phyloP scores from a whole-genome alignment of 2,329 filamentous ascomycete species.

The Pleomassaria siparia region DNA sequence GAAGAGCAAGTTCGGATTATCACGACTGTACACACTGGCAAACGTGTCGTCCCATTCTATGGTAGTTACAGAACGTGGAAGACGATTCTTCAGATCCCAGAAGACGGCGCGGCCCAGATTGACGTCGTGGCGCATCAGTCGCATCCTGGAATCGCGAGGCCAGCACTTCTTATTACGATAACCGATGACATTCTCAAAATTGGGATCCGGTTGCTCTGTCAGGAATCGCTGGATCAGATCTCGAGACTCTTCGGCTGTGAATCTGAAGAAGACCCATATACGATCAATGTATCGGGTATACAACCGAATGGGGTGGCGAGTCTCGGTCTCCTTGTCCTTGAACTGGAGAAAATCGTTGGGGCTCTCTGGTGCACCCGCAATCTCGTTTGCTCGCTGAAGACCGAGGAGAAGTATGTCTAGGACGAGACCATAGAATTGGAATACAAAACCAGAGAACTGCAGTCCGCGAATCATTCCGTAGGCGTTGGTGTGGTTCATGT shows the following conservation, averaged over 20 bases:
- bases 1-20: slow-evolving; percentile 96
- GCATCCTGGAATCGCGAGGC: slow-evolving; percentile 96
- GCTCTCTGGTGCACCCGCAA: slow-evolving; percentile 88
- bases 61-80: slow-evolving; percentile 91
- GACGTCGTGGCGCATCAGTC: slow-evolving; percentile 97
- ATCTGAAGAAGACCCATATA: slow-evolving; percentile 97
- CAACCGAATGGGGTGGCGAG: slow-evolving; percentile 91
- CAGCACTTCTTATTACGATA: slow-evolving; percentile 99
- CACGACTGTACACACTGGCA: slow-evolving; percentile 93
- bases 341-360: slow-evolving; percentile 99
- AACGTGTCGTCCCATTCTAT: slow-evolving; percentile 99
- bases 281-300: slow-evolving; percentile 98
- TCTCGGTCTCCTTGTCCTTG: slow-evolving; percentile 88
- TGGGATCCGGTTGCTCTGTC: slow-evolving; percentile 96
- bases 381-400: slow-evolving; percentile 94
- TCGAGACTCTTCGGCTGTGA: slow-evolving; percentile 88
- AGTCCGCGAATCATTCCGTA: slow-evolving; percentile 98
- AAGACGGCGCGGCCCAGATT: slow-evolving; percentile 97
- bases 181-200: slow-evolving; percentile 98
- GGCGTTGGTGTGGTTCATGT: slow-evolving; percentile 99
- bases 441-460: slow-evolving; percentile 97
- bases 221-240: slow-evolving; percentile 97
- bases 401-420: slow-evolving; percentile 90
- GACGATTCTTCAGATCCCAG: slow-evolving; percentile 97
- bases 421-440: slow-evolving; percentile 97